phyloP scores from a whole-genome alignment of 1,284 basidiomycete species.

The Afroboletus lepidellus region DNA sequence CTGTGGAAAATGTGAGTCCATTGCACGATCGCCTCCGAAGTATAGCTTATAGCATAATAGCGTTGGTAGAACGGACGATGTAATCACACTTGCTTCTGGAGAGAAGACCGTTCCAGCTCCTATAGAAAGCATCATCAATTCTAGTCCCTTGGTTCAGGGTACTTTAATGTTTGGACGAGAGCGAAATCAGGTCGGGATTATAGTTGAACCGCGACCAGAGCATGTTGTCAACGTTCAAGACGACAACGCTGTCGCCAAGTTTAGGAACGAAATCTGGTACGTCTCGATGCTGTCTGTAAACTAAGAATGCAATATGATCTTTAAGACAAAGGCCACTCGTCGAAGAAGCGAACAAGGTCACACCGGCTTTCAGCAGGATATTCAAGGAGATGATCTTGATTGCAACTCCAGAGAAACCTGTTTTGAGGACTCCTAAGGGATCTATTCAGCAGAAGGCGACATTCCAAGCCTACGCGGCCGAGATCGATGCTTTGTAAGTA shows the following conservation, averaged over 20 bases:
- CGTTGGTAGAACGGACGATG: background rate
- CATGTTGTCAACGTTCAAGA: background rate
- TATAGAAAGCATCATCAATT: background rate
- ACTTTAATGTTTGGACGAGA: conserved; percentile 1
- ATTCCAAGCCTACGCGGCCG: background rate
- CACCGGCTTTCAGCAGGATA: conserved; percentile 1
- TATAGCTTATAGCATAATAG: no score
- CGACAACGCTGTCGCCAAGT: background rate
- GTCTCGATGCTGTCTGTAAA: background rate
- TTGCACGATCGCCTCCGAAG: background rate
- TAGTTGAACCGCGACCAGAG: background rate
- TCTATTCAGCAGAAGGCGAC: background rate
- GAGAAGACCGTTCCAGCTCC: background rate
- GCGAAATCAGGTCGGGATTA: background rate
- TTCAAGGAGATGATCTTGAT: background rate
- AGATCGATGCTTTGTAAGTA: background rate
- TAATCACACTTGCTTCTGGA: background rate
- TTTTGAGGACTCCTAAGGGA: background rate
- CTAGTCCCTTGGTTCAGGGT: background rate
- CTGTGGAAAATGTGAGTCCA: conserved; percentile 29
- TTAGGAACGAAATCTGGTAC: background rate
- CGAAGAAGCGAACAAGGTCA: conserved; percentile 3
- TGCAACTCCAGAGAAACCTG: background rate
- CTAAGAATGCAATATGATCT: no score
- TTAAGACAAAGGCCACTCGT: background rate